Base-by-base conservation (phyloP, 2,329 filamentous ascomycete species). In the Diplodia seriata region DNA sequence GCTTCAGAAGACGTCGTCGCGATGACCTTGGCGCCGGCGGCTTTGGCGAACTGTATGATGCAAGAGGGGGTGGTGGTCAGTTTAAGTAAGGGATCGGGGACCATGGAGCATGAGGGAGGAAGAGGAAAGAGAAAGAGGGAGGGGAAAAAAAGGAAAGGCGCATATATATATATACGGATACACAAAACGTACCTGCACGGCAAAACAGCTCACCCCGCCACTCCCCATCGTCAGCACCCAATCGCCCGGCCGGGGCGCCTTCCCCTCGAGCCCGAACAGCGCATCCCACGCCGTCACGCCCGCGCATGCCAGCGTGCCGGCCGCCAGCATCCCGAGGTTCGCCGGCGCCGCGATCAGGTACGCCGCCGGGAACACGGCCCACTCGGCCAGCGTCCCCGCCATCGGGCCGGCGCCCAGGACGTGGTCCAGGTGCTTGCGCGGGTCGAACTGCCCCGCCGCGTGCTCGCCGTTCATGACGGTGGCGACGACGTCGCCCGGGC, bases 221-320 rank as follows among this genome's bases (percentile, higher is more conserved):
- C 88, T 91, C 23, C 89, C 89, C 77, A 91, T 88, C 1, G 88
- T 88, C 40, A 92, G 82, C 3, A 92, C 88, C 64, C 75, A 81
- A 14, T 80, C 74, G 3, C 79, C 78, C 1, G 76, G 74, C 70
- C 77, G 78, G n/a, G 79, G 67, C 14, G 73, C 72, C 68, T 74
- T 76, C 50, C 77, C 76, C 71, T 80, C 74, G 4, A 85, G 71
- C 15, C 85, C 85, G 69, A 84, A 85, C 8, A 86, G 76, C 0
- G 81, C 82, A 71, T 86, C 85, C 84, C 84, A 86, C 1, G 85
- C 84, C 2, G 79, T 80, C 49, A 80, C 68, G 1, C 74, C 78
- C 9, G 78, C 80, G 70, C 84, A 86, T 18, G 78, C 76, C 31
- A 86, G 75, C 0, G 84, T 85, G 15, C 76, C 74, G 8, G 81